Evolutionary conservation across 805 yeast genomes (phyloP).

Genomic region (Saturnispora silvae): DNA sequence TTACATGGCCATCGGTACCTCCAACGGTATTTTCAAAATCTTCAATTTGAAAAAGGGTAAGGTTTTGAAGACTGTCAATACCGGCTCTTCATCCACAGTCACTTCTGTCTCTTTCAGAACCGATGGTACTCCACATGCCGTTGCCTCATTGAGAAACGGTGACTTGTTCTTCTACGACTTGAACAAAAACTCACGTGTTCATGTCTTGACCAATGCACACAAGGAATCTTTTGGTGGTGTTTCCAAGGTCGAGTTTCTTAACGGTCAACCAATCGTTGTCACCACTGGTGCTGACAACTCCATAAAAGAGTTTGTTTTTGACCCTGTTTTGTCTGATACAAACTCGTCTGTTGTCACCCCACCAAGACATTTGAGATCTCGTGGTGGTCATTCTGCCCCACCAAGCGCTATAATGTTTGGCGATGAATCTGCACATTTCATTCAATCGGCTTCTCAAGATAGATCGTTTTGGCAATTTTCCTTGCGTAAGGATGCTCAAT

Average conservation of each 20-base stretch:
- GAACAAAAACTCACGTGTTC: constrained; percentile 61
- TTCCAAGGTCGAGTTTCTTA: constrained; percentile 58
- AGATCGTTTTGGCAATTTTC: constrained; percentile 86
- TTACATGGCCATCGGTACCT: constrained; percentile 65
- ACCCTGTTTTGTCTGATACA: constrained; percentile 68
- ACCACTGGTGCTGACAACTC: constrained; percentile 89
- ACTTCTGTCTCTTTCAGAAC: constrained; percentile 77
- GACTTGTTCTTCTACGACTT: constrained; percentile 82
- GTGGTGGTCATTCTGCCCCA: constrained; percentile 97
- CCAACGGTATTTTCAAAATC: constrained; percentile 53
- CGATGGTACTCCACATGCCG: constrained; percentile 78
- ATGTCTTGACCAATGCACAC: constrained; percentile 64
- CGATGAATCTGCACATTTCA: constrained; percentile 63
- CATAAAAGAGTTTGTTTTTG: constrained; percentile 84
- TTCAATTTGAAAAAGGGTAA: constrained; percentile 60
- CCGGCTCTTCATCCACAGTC: constrained; percentile 32
- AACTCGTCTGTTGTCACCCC: constrained; percentile 64
- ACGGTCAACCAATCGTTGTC: constrained; percentile 85
- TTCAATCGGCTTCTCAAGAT: constrained; percentile 82
- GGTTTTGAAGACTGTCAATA: constrained; percentile 39
- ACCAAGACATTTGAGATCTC: constrained; percentile 81
- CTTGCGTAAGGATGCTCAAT: constrained; percentile 89
- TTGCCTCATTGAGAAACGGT: constrained; percentile 69
- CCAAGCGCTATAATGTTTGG: constrained; percentile 71
- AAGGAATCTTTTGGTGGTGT: constrained; percentile 69